Evolutionary conservation across 768 basidiomycete genomes (phyloP).

Genomic region (Rhodosporidiobolus odoratus): DNA sequence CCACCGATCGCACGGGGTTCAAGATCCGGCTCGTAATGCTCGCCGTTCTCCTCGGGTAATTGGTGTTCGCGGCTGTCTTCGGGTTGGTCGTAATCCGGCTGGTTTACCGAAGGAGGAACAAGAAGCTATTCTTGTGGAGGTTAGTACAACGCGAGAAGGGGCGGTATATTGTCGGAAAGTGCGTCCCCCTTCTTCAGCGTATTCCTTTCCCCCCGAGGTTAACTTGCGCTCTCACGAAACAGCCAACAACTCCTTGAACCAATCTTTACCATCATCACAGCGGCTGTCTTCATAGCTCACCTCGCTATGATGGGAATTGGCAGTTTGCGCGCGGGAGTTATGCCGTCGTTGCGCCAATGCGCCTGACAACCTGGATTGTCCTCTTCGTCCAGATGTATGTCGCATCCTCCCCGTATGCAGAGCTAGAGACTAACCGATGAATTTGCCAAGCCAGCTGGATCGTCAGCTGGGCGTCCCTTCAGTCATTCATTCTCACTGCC

Average conservation of each 20-base stretch:
- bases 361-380: background rate
- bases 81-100: no score
- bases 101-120: background rate
- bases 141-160: background rate
- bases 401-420: background rate
- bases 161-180: constrained; percentile 13
- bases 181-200: background rate
- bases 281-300: background rate
- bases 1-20: background rate
- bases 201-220: background rate
- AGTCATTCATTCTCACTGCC: constrained; percentile 3
- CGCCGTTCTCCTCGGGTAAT: background rate
- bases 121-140: constrained; percentile 1
- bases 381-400: constrained; percentile 8
- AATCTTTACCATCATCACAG: background rate
- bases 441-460: background rate
- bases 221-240: background rate
- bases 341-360: background rate
- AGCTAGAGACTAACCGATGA: background rate
- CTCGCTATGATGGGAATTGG: background rate
- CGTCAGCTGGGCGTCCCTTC: constrained; percentile 13
- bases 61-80: background rate
- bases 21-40: background rate
- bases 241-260: constrained; percentile 10
- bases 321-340: background rate